Conservation (phyloP, 306 rosid species). For the Glycine latifolia region DNA sequence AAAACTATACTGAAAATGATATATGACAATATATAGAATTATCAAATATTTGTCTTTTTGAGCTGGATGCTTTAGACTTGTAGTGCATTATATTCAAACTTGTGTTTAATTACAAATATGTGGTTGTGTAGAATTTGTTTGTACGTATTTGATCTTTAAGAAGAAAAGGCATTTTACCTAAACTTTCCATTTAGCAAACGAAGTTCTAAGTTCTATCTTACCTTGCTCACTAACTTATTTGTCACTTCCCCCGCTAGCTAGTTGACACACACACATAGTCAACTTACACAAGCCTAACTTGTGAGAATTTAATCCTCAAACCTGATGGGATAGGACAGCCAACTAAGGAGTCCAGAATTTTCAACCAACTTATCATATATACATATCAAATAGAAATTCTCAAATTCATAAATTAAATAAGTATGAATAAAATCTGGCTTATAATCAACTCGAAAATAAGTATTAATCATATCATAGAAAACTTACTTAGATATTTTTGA, state of each 20-base stretch:
- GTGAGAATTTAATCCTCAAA: conserved; percentile 30
- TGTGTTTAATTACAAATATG: not conserved
- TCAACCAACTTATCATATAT: no score
- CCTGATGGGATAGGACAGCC: not conserved
- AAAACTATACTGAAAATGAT: not conserved
- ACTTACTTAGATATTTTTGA: no score
- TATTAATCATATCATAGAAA: no score
- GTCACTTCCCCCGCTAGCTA: conserved; percentile 1
- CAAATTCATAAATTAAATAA: no score
- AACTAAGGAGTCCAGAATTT: conserved; percentile 2
- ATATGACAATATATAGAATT: not conserved
- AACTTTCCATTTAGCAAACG: conserved; percentile 24
- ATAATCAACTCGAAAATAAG: no score
- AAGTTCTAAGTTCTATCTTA: conserved; percentile 16
- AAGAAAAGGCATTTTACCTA: conserved; percentile 14
- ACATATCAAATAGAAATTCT: no score
- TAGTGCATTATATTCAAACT: not conserved
- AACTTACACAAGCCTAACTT: conserved; percentile 14
- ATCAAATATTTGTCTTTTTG: not conserved
- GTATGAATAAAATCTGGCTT: no score
- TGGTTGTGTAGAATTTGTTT: conserved; percentile 1
- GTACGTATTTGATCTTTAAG: not conserved
- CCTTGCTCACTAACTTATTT: conserved; percentile 1
- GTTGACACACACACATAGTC: conserved; percentile 15
- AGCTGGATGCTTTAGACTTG: not conserved